These are phyloP conservation scores for Vishniacozyma victoriae DNA, from an alignment of 768 basidiomycete species.

Conservation along the genomic window DNA sequence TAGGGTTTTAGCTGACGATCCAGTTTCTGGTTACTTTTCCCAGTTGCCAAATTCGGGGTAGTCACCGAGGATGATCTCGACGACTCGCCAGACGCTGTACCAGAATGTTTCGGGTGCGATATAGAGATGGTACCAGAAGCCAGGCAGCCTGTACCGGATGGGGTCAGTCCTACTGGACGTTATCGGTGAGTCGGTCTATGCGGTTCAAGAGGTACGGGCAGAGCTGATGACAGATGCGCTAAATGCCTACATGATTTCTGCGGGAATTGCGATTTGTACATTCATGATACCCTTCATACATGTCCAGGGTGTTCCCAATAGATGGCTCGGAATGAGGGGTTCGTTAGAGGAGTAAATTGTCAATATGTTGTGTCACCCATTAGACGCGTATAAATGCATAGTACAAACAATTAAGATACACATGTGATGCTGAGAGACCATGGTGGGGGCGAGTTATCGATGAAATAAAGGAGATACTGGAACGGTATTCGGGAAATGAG, in stretches of 20 bases:
- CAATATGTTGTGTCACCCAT: too few species aligned
- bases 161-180: constrained; percentile 74
- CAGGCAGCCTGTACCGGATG: constrained; percentile 51
- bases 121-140: constrained; percentile 55
- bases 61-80: constrained; percentile 7
- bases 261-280: constrained; percentile 89
- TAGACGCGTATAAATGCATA: too few species aligned
- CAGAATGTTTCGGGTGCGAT: constrained; percentile 72
- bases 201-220: not conserved
- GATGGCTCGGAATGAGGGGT: too few species aligned
- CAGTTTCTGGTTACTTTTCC: constrained; percentile 61
- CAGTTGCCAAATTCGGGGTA: constrained; percentile 67
- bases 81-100: constrained; percentile 29
- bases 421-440: constrained; percentile 1
- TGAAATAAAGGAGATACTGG: not conserved
- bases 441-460: constrained; percentile 8
- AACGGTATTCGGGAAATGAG: constrained; percentile 18
- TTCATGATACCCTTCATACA: constrained; percentile 90
- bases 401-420: too few species aligned
- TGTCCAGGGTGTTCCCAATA: constrained; percentile 60
- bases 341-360: not conserved
- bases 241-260: constrained; percentile 85
- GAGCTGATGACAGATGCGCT: constrained; percentile 51
- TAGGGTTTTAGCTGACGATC: not conserved
- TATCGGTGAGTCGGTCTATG: constrained; percentile 56